Base-by-base conservation (phyloP, 2,329 filamentous ascomycete genomes). In the Colletotrichum horii region DNA sequence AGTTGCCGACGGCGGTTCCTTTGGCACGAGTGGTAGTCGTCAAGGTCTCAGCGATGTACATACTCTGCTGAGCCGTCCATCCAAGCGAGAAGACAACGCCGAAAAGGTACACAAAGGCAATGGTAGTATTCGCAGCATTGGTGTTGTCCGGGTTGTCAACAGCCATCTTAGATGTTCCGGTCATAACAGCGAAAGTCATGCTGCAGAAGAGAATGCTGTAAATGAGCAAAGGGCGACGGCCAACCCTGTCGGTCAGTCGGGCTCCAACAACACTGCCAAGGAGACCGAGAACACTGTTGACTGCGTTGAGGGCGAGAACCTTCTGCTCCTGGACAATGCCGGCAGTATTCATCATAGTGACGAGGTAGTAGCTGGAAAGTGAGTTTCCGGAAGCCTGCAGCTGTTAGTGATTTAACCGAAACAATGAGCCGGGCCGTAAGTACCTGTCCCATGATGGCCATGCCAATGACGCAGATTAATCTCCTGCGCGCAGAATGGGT, bases 201-300 rank as follows among this genome's bases (percentile, higher is more conserved):
- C 86, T 87, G 58, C 84, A 85, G 76, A 86, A 88, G 7, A 88
- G 79, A 30, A 87, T 88, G 5, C 85, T 85, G 79, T 85, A 86
- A 4, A 91, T 80, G 11, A 91, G 82, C 14, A 91, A 82, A 0
- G 89, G 89, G 4, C 91, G 89, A 34, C 91, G 90, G 24, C 91
- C 90, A 6, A 92, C 74, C 2, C 86, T 85, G 48, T 92, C 91
- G 3, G 90, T 90, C 56, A 93, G 84, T 11, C 87, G 84, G 5
- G 91, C 90, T 52, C 91, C 91, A 0, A 89, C 78, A 26, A 91
- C 83, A 22, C 90, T 89, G 1, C 85, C 88, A 1, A 89, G 77
- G 74, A 89, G 86, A 78, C 88, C 89, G 43, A 91, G 83, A 24
- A 91, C 87, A 34, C 90, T 89, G 80, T 91, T 89, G 76, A 89